Conservation (phyloP, 768 basidiomycete genomes). For the Lactarius pseudohatsudake region DNA sequence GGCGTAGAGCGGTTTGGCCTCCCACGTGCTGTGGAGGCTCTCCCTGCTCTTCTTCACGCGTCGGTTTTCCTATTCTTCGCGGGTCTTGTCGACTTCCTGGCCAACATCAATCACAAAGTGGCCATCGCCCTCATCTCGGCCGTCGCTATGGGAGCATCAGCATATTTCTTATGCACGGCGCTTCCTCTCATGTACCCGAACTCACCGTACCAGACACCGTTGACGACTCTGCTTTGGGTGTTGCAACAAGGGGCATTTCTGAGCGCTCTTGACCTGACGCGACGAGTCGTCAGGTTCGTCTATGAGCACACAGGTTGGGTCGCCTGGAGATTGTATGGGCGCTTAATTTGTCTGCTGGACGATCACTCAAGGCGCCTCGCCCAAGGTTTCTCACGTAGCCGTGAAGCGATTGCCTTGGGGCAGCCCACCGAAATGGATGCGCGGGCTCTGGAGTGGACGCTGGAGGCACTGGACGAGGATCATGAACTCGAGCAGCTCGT, state of each 20-base stretch:
- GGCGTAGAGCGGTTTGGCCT: conserved; percentile 26
- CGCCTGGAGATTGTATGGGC: conserved; percentile 14
- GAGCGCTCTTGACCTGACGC: conserved; percentile 5
- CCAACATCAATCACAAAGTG: conserved; percentile 19
- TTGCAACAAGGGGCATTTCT: background rate
- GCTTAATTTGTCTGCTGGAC: background rate
- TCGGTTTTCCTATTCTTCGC: conserved; percentile 29
- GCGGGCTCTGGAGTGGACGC: conserved; percentile 16
- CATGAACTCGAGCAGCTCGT: conserved; percentile 21
- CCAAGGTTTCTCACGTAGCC: conserved; percentile 17
- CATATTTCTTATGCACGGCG: conserved; percentile 21
- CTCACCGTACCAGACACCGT: conserved; percentile 28
- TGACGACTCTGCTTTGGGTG: conserved; percentile 20
- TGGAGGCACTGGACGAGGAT: conserved; percentile 21
- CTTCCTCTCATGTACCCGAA: conserved; percentile 21
- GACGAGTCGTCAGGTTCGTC: conserved; percentile 14
- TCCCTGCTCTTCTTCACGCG: conserved; percentile 26
- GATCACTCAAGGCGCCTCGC: conserved; percentile 15
- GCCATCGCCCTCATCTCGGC: conserved; percentile 19
- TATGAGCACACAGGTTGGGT: conserved; percentile 15
- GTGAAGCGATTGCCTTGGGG: conserved; percentile 8
- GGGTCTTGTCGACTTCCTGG: conserved; percentile 26
- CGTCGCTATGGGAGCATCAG: conserved; percentile 14
- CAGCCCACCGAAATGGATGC: conserved; percentile 20
- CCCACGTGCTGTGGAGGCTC: conserved; percentile 25